Base-by-base conservation (phyloP, 2,329 filamentous ascomycete species). In the Ceratocystis papillata region DNA sequence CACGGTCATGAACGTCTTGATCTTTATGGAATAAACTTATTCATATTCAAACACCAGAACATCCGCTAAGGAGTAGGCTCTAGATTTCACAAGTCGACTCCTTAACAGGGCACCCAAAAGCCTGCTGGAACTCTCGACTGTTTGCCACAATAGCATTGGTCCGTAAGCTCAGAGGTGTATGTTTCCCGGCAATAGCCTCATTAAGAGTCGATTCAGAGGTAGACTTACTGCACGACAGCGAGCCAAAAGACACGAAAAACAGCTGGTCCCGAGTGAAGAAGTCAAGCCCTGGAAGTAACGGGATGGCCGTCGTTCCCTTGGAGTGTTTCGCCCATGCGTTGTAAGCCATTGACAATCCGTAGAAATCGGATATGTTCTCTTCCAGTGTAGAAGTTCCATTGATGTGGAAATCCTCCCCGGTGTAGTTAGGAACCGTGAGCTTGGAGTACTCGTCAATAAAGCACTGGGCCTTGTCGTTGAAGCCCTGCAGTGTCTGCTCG, bases 361-460 rank as follows among this genome's bases (percentile, higher is more conserved):
- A 86, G 0, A 86, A 84, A 72, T 89, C 87, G 1, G 86, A 86
- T 71, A 89, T 85, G 71, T 89, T 89, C 75, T 89, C 87, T 22
- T 82, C 83, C 1, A 88, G 75, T 0, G 86, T 89, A 8, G 84
- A 76, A 28, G 76, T 76, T 10, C 86, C 87, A 67, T 87, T 84
- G 65, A 88, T 80, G 68, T 85, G 80, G 8, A 28, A 28, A 5
- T 17, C 30, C 3, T 7, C 44, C 0, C 22, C 53, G 1, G 53
- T 62, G 30, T 50, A 17, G 5, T 22, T 41, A 4, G 61, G 25
- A 53, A 64, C 41, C 7, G 62, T 60, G 71, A 81, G 87, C 44
- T 86, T 80, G 67, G 75, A 74, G 71, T 87, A 89, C 74, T 89
- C 84, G 20, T 87, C 76, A 1, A 87, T 76, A 67, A 89, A 88